Percentiles rank a stretch among this genome's conserved stretches.
Conservation (phyloP, 1,284 basidiomycete species). For the Ustilago trichophora region DNA sequence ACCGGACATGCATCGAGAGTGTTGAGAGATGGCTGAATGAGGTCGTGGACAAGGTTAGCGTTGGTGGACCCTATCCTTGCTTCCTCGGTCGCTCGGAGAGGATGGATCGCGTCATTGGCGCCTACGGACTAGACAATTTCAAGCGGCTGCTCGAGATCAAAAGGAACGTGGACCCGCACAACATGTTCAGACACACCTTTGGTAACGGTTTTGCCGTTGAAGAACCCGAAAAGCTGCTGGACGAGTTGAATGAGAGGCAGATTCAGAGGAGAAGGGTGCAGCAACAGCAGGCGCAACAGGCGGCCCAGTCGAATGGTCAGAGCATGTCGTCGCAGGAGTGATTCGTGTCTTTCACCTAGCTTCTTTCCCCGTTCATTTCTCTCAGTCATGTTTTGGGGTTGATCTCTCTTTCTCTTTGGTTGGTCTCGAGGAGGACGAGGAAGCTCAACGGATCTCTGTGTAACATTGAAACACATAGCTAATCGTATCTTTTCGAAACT, state of each 20-base stretch:
- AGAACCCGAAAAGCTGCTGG: conserved; percentile 19
- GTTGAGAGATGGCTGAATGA: conserved; percentile 73
- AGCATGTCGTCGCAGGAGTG: conserved; percentile 17
- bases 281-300: conserved; percentile 17
- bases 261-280: conserved; percentile 13
- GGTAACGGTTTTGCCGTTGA: conserved; percentile 37
- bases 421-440: too few relatives aligned
- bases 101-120: conserved; percentile 45
- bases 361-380: too few relatives aligned
- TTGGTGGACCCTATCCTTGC: conserved; percentile 55
- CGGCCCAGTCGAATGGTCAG: conserved; percentile 16
- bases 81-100: conserved; percentile 53
- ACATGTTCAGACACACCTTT: conserved; percentile 55
- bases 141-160: conserved; percentile 47
- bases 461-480: conserved; percentile 1
- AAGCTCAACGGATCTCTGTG: too few relatives aligned
- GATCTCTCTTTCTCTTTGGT: too few relatives aligned
- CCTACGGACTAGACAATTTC: conserved; percentile 52
- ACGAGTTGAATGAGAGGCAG: conserved; percentile 21
- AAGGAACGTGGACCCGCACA: conserved; percentile 46
- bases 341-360: not conserved
- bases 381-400: too few relatives aligned
- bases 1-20: conserved; percentile 78
- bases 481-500: too few relatives aligned
- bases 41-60: conserved; percentile 37